Base-by-base conservation (phyloP, 75 land plant species). In the Picea glauca region DNA sequence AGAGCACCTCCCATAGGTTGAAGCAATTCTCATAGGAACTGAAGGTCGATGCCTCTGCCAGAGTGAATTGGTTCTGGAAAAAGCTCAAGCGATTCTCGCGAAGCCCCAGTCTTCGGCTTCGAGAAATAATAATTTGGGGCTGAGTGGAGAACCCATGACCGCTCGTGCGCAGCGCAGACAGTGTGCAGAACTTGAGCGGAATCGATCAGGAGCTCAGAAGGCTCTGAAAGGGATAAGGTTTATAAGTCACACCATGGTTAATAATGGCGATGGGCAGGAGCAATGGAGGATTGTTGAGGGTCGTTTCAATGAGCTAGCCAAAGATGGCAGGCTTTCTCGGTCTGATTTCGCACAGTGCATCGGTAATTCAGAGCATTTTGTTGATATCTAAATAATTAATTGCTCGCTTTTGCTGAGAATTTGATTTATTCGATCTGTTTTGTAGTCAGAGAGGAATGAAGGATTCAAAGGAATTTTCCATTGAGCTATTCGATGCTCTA, bases 401-500 rank as follows among this genome's bases (percentile, higher is more conserved):
- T 15, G 58, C 30, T 58, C 2, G 21, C 1, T 58, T 58, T 26
- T 58, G 32, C 3, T 5, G 35, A 31, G 17, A 31, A 4, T 65
- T 32, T 13, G 32, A 65, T 65, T 46, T 60, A 13, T 3, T 54
- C 14, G 26, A 20, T 78, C 58, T 7, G 8, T 21, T 54, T 20
- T 43, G 3, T 6, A 0, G 18, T 23, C 12, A 23, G 75, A 77
- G 67, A 96, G 99, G 96, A 32, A 96, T 96, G 99, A 92, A 84
- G 83, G 99, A 96, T 58, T 92, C 97, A 6, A 91, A 94, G 76
- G 99, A 96, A 62, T 96, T 96, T 76, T 97, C 92, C 12, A 56
- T 80, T 66, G 99, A 94, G 76, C 74, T 96, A 58, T 94, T 92
- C 68, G 99, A 96, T 66, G 94, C 95, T 0, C 72, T 92, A 60